These are phyloP conservation scores for Termitomyces bulborhizus DNA, from an alignment of 768 basidiomycete species.

Conservation along the genomic window DNA sequence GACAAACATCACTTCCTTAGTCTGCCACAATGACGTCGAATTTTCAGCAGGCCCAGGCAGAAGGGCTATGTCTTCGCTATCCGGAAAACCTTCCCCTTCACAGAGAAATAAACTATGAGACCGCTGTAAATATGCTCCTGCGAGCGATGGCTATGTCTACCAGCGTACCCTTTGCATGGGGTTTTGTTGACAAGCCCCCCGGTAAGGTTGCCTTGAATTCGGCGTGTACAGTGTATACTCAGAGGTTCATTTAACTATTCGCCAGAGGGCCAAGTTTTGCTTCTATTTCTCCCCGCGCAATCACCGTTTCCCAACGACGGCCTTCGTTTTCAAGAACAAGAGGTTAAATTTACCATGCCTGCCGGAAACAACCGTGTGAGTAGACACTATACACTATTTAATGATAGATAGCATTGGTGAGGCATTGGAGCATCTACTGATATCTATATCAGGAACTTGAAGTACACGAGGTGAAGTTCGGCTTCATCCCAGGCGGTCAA, in stretches of 20 bases:
- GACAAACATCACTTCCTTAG: not conserved
- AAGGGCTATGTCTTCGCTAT: constrained; percentile 63
- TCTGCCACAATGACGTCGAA: constrained; percentile 15
- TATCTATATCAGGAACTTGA: constrained; percentile 59
- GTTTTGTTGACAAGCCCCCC: constrained; percentile 70
- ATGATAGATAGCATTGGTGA: constrained; percentile 1
- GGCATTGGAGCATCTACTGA: not conserved
- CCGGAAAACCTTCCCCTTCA: constrained; percentile 62
- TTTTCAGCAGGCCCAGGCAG: constrained; percentile 44
- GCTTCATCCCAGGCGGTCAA: constrained; percentile 63
- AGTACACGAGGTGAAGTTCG: constrained; percentile 64
- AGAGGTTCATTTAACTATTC: not conserved
- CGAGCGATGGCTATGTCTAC: constrained; percentile 54
- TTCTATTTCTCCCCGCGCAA: constrained; percentile 60
- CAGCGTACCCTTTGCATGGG: constrained; percentile 61
- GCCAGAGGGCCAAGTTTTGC: constrained; percentile 57
- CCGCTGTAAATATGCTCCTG: constrained; percentile 53
- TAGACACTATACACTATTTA: constrained; percentile 5
- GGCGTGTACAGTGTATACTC: not conserved
- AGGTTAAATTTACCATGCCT: constrained; percentile 53
- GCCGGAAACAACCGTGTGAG: constrained; percentile 49
- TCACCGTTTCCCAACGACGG: constrained; percentile 69
- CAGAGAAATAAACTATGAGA: constrained; percentile 46
- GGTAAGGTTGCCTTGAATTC: constrained; percentile 36
- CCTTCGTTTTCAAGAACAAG: constrained; percentile 69